A percentile compares a stretch with the other conserved stretches of the same genome.
Conservation (phyloP, 306 rosid species). For the Lathyrus oleraceus region DNA sequence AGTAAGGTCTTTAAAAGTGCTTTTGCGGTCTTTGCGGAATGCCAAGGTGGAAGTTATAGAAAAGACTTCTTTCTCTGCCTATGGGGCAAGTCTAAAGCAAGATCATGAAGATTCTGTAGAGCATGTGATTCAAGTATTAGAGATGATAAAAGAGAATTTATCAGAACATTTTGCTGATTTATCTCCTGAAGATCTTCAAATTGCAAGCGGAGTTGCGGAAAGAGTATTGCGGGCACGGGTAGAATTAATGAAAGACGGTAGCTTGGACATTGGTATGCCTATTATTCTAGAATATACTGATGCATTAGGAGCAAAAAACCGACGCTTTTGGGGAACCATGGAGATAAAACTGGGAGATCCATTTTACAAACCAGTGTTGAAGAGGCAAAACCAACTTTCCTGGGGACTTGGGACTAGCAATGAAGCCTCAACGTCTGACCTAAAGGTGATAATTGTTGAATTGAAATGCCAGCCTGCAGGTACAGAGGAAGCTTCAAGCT, state of each 20-base stretch:
- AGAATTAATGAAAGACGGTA: neutral
- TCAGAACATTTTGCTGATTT: neutral
- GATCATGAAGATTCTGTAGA: conserved; percentile 8
- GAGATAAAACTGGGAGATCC: conserved; percentile 18
- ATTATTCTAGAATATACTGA: conserved; percentile 14
- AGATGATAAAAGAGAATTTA: conserved; percentile 15
- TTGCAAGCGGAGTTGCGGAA: neutral
- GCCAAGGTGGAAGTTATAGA: neutral
- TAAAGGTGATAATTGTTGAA: neutral
- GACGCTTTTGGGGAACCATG: conserved; percentile 22
- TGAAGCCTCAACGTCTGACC: neutral
- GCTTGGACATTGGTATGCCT: neutral
- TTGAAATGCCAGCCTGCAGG: neutral
- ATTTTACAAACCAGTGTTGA: neutral
- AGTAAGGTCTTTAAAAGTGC: neutral
- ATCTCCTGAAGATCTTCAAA: neutral
- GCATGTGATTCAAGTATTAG: conserved; percentile 5
- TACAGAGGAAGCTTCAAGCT: conserved; percentile 10
- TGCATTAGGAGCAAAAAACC: neutral
- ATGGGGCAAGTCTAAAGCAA: conserved; percentile 25
- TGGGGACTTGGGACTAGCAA: neutral
- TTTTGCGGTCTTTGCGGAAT: neutral
- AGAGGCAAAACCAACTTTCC: neutral
- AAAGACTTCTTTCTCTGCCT: conserved; percentile 12
- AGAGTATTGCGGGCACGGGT: neutral